phyloP scores from a whole-genome alignment of 768 basidiomycete genomes.

The Lactarius deliciosus region DNA sequence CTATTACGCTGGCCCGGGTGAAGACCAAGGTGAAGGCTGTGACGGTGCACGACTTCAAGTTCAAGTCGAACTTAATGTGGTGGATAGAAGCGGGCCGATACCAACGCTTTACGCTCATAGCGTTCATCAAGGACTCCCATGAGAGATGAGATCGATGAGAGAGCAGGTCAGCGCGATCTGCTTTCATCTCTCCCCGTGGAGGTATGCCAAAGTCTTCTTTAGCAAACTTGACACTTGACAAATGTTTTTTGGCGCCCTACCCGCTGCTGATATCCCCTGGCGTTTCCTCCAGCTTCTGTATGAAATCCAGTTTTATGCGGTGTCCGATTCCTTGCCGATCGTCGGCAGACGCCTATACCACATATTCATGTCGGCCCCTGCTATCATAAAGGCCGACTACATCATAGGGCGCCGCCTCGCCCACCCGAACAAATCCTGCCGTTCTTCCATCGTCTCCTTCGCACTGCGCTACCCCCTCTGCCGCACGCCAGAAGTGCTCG shows the following conservation, averaged over 20 bases:
- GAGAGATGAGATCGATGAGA: not conserved
- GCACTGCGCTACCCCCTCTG: conserved; percentile 57
- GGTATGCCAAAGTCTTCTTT: not conserved
- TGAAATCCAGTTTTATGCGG: conserved; percentile 70
- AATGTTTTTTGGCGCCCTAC: not conserved
- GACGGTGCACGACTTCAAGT: no score
- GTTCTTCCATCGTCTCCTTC: conserved; percentile 38
- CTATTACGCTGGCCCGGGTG: no score
- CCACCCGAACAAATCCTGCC: not conserved
- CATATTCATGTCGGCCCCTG: conserved; percentile 55
- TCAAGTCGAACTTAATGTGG: no score
- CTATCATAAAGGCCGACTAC: conserved; percentile 65
- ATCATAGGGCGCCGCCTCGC: conserved; percentile 43
- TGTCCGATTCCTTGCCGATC: conserved; percentile 62
- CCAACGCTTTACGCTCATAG: not conserved
- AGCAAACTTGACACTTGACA: not conserved
- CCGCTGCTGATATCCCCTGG: not conserved
- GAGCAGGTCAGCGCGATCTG: not conserved
- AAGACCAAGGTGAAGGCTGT: no score
- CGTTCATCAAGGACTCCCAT: not conserved
- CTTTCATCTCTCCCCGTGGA: conserved; percentile 21
- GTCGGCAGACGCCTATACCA: conserved; percentile 52
- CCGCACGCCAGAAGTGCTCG: conserved; percentile 43
- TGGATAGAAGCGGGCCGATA: not conserved
- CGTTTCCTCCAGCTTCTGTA: conserved; percentile 59